Evolutionary conservation across 805 yeast species (phyloP).

Genomic region (Candida incommunis): DNA sequence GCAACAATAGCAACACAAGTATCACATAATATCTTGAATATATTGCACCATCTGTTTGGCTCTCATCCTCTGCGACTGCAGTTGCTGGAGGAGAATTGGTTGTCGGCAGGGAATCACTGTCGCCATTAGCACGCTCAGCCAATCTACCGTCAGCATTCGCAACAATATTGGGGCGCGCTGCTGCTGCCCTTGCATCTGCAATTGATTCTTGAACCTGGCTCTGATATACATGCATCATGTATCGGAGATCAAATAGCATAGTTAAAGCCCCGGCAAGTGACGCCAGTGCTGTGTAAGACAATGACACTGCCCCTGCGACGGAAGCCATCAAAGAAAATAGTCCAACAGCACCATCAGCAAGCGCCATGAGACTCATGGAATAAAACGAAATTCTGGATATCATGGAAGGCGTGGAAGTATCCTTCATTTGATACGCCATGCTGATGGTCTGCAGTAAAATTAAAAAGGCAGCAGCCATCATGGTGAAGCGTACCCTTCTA

Average conservation of each 20-base stretch:
- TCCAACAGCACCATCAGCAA: constrained; percentile 57
- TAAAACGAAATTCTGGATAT: constrained; percentile 59
- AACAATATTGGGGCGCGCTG: not conserved
- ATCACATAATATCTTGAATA: constrained; percentile 43
- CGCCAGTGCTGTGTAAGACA: constrained; percentile 55
- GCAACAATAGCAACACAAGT: constrained; percentile 37
- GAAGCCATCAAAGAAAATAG: constrained; percentile 47
- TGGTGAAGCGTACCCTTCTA: constrained; percentile 24
- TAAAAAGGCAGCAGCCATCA: constrained; percentile 31
- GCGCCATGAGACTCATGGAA: constrained; percentile 47
- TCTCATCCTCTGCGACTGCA: constrained; percentile 32
- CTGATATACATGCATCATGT: constrained; percentile 48
- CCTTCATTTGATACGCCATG: constrained; percentile 54
- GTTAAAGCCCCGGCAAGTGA: constrained; percentile 56
- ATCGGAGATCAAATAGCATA: constrained; percentile 68
- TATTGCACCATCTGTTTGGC: constrained; percentile 26
- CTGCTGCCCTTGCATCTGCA: constrained; percentile 10
- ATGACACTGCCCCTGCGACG: constrained; percentile 39
- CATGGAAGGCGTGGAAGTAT: constrained; percentile 65
- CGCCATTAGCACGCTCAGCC: not conserved
- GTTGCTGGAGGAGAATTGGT: constrained; percentile 15
- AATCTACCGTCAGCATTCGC: not conserved
- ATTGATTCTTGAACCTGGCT: constrained; percentile 36
- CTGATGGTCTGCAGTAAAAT: constrained; percentile 40
- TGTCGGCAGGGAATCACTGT: constrained; percentile 10